Evolutionary conservation across 2,329 filamentous ascomycete species (phyloP), one percentile per base, ranked within the genome.

Genomic region (Alternaria burnsii): DNA sequence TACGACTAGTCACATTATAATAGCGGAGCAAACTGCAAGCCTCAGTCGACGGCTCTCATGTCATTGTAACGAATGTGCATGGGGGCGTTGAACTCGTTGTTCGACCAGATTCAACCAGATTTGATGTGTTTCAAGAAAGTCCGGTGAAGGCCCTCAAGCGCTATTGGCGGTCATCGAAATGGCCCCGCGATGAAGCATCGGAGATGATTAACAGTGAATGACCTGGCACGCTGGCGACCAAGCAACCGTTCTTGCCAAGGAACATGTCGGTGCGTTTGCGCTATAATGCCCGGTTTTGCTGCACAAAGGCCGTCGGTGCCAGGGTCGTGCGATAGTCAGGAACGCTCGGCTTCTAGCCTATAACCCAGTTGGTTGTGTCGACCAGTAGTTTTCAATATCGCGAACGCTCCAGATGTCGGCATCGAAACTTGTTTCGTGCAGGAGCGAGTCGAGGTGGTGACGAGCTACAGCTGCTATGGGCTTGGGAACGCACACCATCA

Each of bases 201-300:
- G 42, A 66, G 41, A 58, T 50, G 60, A 61, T 67, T 61, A 74
- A 72, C 68, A 66, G 50, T 66, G 63, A 58, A 55, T 73, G 71
- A 74, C 60, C 65, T 76, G 73, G 72, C 72, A 74, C 55, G 52
- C 63, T 62, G 61, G 59, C 60, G 55, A 61, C 75, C 75, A 75
- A 71, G 68, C 69, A 71, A 75, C 58, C 47, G 63, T 65, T 65
- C 58, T 46, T 64, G 68, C 68, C 62, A 60, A 56, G 71, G 67
- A 68, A 76, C 66, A 59, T 48, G 59, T 69, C 62, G 64, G 66
- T 69, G 70, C 70, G 66, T 53, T 62, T 55, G 54, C 51, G 57
- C 43, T 57, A 43, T 48, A 57, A 52, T 44, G 32, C 55, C 62
- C 52, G 62, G 53, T 61, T 61, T 47, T 64, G 58, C 58, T 71